Percentiles rank a stretch among this genome's conserved stretches.
Conservation (phyloP, 179 eudicot genomes). For the Silene coronaria region DNA sequence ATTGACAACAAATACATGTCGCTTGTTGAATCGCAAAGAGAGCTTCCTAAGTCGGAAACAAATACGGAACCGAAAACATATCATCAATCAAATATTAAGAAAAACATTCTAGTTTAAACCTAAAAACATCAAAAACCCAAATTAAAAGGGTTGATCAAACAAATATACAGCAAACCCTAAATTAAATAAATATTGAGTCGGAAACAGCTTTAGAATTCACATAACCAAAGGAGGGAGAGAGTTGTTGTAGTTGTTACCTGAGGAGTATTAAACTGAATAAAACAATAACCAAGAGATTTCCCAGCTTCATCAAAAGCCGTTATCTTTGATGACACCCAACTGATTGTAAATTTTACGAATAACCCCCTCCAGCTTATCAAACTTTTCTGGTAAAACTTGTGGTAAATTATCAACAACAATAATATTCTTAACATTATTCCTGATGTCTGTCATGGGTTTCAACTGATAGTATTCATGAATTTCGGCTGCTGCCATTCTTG, state of each 20-base stretch:
- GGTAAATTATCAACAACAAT: conserved; percentile 82
- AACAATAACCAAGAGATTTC: conserved; percentile 66
- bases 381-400: conserved; percentile 57
- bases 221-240: not conserved
- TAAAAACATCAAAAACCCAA: no score
- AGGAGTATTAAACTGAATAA: conserved; percentile 65
- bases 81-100: no score
- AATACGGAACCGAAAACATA: not conserved
- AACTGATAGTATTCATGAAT: no score
- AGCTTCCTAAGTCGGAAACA: conserved; percentile 55
- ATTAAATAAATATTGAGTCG: no score
- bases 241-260: conserved; percentile 37
- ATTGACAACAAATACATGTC: conserved; percentile 75
- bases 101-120: no score
- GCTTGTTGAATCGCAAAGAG: conserved; percentile 54
- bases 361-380: conserved; percentile 67
- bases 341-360: conserved; percentile 66
- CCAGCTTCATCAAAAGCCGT: conserved; percentile 53
- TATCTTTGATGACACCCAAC: conserved; percentile 68
- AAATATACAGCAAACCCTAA: no score
- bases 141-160: no score
- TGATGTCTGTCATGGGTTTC: no score
- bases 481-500: no score
- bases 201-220: no score
- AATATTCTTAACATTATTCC: no score